Evolutionary conservation across 31 red algal species (phyloP).

Genomic region (Pterothamnion heteromorphum): DNA sequence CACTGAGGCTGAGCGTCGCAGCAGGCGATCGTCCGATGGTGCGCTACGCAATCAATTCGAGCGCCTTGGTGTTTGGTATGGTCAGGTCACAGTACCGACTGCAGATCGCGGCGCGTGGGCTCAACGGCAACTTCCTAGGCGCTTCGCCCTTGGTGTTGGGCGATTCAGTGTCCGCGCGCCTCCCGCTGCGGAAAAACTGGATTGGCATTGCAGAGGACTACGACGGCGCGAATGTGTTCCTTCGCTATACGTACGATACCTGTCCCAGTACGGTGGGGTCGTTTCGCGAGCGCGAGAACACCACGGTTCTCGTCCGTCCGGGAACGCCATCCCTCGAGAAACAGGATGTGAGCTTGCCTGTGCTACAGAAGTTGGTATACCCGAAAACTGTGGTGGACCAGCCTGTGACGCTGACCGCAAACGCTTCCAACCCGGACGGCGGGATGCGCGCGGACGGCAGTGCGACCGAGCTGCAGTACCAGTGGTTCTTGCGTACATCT

Average conservation of each 20-base stretch:
- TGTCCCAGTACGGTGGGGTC: background rate
- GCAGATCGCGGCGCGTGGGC: background rate
- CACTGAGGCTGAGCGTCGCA: background rate
- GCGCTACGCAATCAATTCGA: background rate
- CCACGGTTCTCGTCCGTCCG: background rate
- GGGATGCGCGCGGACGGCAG: background rate
- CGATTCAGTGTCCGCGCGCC: background rate
- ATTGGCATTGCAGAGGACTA: background rate
- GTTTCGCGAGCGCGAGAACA: background rate
- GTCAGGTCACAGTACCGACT: background rate
- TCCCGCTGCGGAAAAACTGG: background rate
- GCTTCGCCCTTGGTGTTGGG: background rate
- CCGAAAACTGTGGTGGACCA: background rate
- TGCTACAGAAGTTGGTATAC: background rate
- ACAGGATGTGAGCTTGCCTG: background rate
- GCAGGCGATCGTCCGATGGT: background rate
- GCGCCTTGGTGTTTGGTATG: background rate
- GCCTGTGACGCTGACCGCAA: background rate
- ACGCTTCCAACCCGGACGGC: background rate
- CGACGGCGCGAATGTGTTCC: background rate
- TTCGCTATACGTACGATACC: background rate
- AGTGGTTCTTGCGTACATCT: background rate
- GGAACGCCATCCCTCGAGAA: background rate
- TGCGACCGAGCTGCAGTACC: background rate
- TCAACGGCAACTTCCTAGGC: background rate